Base-by-base conservation (phyloP, 345 rosid genomes). In the Populus alba region DNA sequence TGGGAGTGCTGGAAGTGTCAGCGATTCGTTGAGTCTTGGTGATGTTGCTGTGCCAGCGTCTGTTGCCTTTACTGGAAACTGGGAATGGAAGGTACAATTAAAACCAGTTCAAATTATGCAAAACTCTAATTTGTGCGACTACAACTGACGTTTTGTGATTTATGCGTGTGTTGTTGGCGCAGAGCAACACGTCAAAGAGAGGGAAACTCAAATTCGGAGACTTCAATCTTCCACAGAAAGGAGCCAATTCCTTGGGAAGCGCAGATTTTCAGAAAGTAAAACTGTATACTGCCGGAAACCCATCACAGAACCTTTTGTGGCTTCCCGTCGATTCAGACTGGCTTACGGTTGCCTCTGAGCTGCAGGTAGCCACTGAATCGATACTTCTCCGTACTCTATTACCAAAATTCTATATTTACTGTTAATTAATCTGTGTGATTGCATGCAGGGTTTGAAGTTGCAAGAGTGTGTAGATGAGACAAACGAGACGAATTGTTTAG, bases 71-170 rank as follows among this genome's bases (percentile, higher is more conserved):
- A 80, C 86, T 4, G 15, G 77, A 37, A 78, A 81, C 13, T 85
- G 88, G 88, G 77, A 80, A 73, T 85, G 86, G 88, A 73, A 72
- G 86, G 86, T 85, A 77, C n/a, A 9, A 3, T 5, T 7, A 61
- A 61, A 18, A 8, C 18, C 23, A 8, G 4, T 5, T 15, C 22
- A 20, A 8, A 15, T n/a, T 23, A 4, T 61, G 23, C 8, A 39
- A 1, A 33, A 33, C 35, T 33, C 3, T 33, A 33, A 33, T 33
- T 33, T 33, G 35, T 33, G 4, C 0, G 35, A 33, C 35, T 33
- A 33, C 35, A 33, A 33, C 35, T 33, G 35, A 33, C 35, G 35
- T 33, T 33, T 33, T 33, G 35, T 33, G 35, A 33, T 33, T 33
- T 33, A 33, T 33, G 35, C 35, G 35, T 33, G 35, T 33, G 3